These are phyloP conservation scores for Aquilaria yunnanensis DNA, from an alignment of 345 rosid genomes.

Conservation along the genomic window DNA sequence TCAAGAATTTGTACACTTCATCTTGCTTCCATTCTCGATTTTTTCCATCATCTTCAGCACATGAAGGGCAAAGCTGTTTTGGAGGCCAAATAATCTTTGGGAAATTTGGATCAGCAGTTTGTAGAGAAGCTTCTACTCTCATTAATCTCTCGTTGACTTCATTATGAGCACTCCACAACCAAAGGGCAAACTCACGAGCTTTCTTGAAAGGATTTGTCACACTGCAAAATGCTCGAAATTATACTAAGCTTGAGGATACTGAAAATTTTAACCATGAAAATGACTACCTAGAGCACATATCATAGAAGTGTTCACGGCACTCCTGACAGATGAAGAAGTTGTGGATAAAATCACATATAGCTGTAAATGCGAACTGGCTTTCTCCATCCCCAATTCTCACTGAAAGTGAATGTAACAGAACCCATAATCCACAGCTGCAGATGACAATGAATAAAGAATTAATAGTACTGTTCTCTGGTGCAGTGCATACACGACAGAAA, in stretches of 20 bases:
- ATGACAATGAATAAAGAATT: neutral
- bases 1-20: conserved; percentile 73
- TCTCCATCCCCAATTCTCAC: conserved; percentile 84
- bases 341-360: conserved; percentile 82
- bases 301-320: conserved; percentile 85
- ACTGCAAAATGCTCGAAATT: conserved; percentile 36
- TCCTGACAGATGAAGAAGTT: conserved; percentile 92
- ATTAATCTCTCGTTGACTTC: conserved; percentile 73
- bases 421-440: conserved; percentile 96
- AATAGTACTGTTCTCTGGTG: no score
- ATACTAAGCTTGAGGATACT: conserved; percentile 6
- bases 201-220: conserved; percentile 58
- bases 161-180: conserved; percentile 96
- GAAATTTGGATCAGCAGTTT: conserved; percentile 81
- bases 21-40: conserved; percentile 58
- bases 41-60: conserved; percentile 24
- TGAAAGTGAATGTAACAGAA: conserved; percentile 88
- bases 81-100: conserved; percentile 96
- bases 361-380: conserved; percentile 73
- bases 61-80: conserved; percentile 73
- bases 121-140: conserved; percentile 72
- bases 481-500: no score
- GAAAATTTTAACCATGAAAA: neutral
- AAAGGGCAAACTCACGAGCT: conserved; percentile 70
- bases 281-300: conserved; percentile 80